A percentile compares a stretch with the other conserved stretches of the same genome.
phyloP scores from a whole-genome alignment of 2,329 filamentous ascomycete species.

The Ustilaginoidea virens region DNA sequence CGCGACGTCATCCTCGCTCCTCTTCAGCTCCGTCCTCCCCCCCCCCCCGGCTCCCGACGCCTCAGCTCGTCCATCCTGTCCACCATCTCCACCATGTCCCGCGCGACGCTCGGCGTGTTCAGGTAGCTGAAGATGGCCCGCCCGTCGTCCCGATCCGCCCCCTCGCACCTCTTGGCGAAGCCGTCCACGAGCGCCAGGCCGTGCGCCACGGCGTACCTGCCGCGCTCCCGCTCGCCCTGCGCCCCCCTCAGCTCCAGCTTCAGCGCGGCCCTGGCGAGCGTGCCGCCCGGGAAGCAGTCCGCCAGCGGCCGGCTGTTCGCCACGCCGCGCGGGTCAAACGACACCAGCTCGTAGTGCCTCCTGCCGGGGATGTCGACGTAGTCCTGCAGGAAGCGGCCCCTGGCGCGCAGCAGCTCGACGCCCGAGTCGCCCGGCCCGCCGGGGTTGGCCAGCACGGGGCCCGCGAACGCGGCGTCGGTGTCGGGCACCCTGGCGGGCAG shows the following conservation, averaged over 20 bases:
- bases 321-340: constrained; percentile 29
- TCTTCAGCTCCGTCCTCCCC: constrained; percentile 6
- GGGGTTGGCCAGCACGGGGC: constrained; percentile 27
- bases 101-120: constrained; percentile 21
- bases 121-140: constrained; percentile 18
- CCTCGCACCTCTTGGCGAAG: constrained; percentile 14
- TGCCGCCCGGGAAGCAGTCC: constrained; percentile 20
- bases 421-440: constrained; percentile 29
- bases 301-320: constrained; percentile 19
- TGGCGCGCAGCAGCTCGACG: constrained; percentile 12
- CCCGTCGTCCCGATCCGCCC: constrained; percentile 4
- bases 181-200: constrained; percentile 12
- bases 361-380: constrained; percentile 12
- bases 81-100: constrained; percentile 29
- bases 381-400: constrained; percentile 15
- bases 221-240: constrained; percentile 7
- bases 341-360: constrained; percentile 24
- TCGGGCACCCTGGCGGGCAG: constrained; percentile 23
- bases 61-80: constrained; percentile 22
- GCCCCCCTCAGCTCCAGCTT: constrained; percentile 15
- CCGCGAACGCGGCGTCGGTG: constrained; percentile 22
- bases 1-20: constrained; percentile 5
- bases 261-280: constrained; percentile 14
- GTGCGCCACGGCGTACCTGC: constrained; percentile 14
- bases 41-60: constrained; percentile 2